Conservation (phyloP, 805 yeast genomes). For the Monosporozyma aerobia region DNA sequence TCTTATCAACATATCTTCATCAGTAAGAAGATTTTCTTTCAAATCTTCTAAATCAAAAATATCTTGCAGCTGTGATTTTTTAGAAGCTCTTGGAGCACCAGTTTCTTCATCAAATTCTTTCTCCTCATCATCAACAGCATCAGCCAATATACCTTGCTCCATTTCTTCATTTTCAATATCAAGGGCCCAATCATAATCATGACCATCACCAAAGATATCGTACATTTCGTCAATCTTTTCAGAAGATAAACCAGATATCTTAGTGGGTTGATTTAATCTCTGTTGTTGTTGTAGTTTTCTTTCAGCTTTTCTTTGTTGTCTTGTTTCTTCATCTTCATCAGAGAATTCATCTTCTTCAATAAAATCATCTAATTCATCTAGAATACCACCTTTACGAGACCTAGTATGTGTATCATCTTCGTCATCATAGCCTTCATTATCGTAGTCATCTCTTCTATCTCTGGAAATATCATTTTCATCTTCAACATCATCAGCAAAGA, state of each 20-base stretch:
- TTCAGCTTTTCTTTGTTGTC: conserved; percentile 32
- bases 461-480: conserved; percentile 9
- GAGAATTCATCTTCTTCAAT: conserved; percentile 95
- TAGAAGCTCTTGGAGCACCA: conserved; percentile 19
- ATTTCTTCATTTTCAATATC: conserved; percentile 52
- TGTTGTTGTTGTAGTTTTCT: conserved; percentile 30
- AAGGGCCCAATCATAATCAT: conserved; percentile 95
- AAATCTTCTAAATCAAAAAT: conserved; percentile 93
- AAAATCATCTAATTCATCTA: conserved; percentile 91
- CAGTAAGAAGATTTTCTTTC: conserved; percentile 83
- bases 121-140: conserved; percentile 10
- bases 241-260: conserved; percentile 60
- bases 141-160: conserved; percentile 29
- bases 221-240: conserved; percentile 88
- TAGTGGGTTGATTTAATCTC: conserved; percentile 45
- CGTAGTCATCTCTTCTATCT: conserved; percentile 18
- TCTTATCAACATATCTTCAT: conserved; percentile 81
- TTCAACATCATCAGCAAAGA: conserved; percentile 35
- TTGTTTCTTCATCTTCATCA: conserved; percentile 58
- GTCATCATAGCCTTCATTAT: conserved; percentile 12
- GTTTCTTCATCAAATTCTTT: conserved; percentile 32
- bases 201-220: conserved; percentile 95
- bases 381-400: conserved; percentile 31
- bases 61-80: conserved; percentile 52
- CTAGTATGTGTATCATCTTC: conserved; percentile 16